phyloP scores from a whole-genome alignment of 148 eudicot genomes.

The Simmondsia chinensis region DNA sequence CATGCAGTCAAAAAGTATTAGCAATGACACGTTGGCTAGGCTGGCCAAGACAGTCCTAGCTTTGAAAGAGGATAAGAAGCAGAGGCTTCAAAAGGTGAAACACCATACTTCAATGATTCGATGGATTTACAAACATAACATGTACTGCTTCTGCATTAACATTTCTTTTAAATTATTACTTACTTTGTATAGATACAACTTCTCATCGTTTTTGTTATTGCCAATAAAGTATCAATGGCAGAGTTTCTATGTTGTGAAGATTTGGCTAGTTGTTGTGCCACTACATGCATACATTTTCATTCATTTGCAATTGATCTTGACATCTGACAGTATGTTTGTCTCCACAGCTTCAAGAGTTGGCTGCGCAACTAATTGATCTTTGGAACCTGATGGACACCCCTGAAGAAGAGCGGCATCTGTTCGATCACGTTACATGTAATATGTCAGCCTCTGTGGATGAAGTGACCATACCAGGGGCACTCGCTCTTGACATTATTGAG shows the following conservation, averaged over 20 bases:
- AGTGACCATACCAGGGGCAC: conserved; percentile 80
- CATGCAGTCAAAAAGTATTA: conserved; percentile 84
- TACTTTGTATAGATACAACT: no score
- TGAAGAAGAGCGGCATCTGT: conserved; percentile 62
- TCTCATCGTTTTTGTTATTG: no score
- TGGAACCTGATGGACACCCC: conserved; percentile 97
- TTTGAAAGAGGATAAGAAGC: conserved; percentile 80
- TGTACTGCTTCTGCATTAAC: no score
- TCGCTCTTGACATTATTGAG: conserved; percentile 86
- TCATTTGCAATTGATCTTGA: conserved; percentile 3
- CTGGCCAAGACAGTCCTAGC: conserved; percentile 83
- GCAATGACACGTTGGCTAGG: conserved; percentile 81
- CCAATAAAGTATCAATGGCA: no score
- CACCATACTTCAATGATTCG: background rate
- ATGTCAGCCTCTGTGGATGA: conserved; percentile 82
- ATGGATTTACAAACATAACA: no score
- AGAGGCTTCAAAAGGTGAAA: conserved; percentile 81
- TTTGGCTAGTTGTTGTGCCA: background rate
- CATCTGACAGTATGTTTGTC: conserved; percentile 5
- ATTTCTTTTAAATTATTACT: no score
- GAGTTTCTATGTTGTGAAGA: no score
- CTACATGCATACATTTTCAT: conserved; percentile 4
- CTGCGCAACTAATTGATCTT: conserved; percentile 73
- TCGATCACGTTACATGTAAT: conserved; percentile 94
- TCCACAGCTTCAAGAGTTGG: conserved; percentile 89